phyloP scores from a whole-genome alignment of 495 filamentous ascomycete species.

The Aspergillus taichungensis region DNA sequence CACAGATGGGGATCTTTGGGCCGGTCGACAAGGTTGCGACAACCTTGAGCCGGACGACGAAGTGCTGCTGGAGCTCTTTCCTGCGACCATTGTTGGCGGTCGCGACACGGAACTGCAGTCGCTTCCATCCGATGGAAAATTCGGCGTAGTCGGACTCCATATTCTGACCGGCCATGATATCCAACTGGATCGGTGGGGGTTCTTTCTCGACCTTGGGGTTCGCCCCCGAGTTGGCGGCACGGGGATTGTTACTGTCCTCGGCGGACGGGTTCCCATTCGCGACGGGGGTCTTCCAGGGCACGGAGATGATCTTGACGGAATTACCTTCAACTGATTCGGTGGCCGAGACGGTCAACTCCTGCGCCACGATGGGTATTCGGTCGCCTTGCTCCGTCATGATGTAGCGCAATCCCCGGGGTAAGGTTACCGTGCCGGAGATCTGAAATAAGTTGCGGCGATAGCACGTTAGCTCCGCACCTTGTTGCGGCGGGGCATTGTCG shows the following conservation, averaged over 20 bases:
- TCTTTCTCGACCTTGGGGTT: constrained; percentile 57
- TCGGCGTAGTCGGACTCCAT: constrained; percentile 67
- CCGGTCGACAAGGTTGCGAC: constrained; percentile 63
- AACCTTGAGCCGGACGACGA: constrained; percentile 66
- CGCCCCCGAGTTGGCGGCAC: constrained; percentile 31
- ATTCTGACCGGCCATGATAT: constrained; percentile 67
- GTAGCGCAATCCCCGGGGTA: constrained; percentile 62
- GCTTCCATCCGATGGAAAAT: constrained; percentile 83
- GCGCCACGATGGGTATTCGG: constrained; percentile 60
- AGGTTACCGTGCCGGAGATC: constrained; percentile 71
- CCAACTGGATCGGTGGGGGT: constrained; percentile 60
- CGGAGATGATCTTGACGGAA: constrained; percentile 80
- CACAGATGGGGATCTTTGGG: constrained; percentile 56
- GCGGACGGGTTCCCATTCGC: constrained; percentile 49
- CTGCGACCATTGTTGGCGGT: constrained; percentile 76
- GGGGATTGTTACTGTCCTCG: constrained; percentile 35
- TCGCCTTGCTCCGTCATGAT: constrained; percentile 73
- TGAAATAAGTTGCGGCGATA: constrained; percentile 89
- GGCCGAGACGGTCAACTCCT: constrained; percentile 73
- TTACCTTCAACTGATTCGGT: constrained; percentile 89
- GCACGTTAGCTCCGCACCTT: constrained; percentile 72
- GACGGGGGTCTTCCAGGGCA: constrained; percentile 84
- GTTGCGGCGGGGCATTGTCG: constrained; percentile 51
- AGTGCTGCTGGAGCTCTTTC: constrained; percentile 76
- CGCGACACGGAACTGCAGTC: constrained; percentile 84